These are phyloP conservation scores for Annulohypoxylon maeteangense DNA, from an alignment of 495 filamentous ascomycete species.

Conservation along the genomic window DNA sequence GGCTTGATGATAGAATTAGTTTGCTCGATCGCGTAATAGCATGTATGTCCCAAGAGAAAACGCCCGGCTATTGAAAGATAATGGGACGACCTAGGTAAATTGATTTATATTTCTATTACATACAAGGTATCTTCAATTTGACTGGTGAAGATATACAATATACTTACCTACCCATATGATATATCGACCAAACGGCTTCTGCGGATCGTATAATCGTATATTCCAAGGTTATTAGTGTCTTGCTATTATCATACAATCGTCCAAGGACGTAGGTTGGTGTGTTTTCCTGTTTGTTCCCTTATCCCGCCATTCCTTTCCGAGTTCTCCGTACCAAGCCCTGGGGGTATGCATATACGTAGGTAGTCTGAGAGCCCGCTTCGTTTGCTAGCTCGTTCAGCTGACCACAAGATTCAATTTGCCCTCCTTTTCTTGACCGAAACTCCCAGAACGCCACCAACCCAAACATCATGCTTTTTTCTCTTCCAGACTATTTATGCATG, in stretches of 20 bases:
- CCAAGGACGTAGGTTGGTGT: background rate
- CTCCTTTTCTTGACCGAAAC: conserved; percentile 2
- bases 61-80: background rate
- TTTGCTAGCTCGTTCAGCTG: conserved; percentile 4
- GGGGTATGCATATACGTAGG: background rate
- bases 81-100: background rate
- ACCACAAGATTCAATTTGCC: background rate
- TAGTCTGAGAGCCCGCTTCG: conserved; percentile 1
- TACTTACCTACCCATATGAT: too few species aligned
- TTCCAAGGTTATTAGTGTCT: background rate
- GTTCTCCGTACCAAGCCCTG: too few species aligned
- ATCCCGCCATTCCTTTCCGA: background rate
- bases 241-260: conserved; percentile 9
- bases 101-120: background rate
- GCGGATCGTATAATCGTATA: background rate
- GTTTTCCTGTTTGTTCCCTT: background rate
- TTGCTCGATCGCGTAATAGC: background rate
- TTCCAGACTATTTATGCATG: background rate
- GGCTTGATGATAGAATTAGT: conserved; percentile 1
- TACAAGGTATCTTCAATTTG: background rate
- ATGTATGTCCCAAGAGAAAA: background rate
- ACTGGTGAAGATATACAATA: background rate
- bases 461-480: background rate
- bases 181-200: background rate
- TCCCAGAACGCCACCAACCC: conserved; percentile 10